Base-by-base conservation (phyloP, 192 early-diverging fungal genomes). In the Spinellus fusiger region DNA sequence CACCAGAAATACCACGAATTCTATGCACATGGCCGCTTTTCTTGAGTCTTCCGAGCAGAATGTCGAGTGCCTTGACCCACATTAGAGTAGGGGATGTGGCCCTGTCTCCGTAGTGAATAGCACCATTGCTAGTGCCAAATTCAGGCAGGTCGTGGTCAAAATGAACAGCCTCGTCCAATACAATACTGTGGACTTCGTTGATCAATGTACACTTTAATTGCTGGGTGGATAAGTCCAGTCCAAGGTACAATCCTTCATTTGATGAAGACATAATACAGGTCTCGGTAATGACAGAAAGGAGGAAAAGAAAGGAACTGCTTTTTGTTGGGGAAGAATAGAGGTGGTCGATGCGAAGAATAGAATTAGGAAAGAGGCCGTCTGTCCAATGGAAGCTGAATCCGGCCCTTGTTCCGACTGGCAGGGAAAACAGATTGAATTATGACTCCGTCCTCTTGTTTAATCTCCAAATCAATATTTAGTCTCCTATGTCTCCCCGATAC, bases 21-120 rank as follows among this genome's bases (percentile, higher is more conserved):
- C 59, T 44, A 12, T 22, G 46, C 33, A 34, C 84, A 67, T 68
- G 59, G 6, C n/a, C 22, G 0, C 47, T 54, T 0, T 18, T 44
- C 16, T 62, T 61, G 31, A 93, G 72, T 18, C 69, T 66, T 9
- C 52, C 65, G 20, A 93, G 61, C 3, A 93, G 60, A 23, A 71
- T 27, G 25, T 90, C 86, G 15, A 93, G 49, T 2, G 92, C 88
- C 22, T 89, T 82, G 0, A 86, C 78, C 89, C 90, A 93, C 86
- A 93, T 83, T 22, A 88, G 56, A 4, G 86, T 81, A 0, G 91
- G 89, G 5, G 87, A 78, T 0, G 82, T 85, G 20, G 77, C 86
- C 9, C 66, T 68, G 13, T 76, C 72, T n/a, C 68, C 82, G 13
- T 69, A 33, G 7, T 68, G 57, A 59, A 81, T 73, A 1, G 77